Evolutionary conservation across 441 rosid species (phyloP), one percentile per base, ranked within the genome.

Genomic region (Gossypium schwendimanii): DNA sequence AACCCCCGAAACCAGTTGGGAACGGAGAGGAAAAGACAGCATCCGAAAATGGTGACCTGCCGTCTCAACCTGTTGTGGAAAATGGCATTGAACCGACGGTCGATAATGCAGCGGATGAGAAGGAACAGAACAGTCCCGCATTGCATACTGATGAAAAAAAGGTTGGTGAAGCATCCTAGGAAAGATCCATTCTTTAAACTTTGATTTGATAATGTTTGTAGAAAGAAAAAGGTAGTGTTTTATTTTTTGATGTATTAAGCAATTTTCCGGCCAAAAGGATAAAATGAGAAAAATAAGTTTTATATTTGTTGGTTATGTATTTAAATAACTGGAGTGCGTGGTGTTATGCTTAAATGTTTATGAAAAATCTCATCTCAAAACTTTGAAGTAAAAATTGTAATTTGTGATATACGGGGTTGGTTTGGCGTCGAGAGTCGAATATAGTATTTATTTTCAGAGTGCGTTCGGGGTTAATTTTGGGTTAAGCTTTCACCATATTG

Each of bases 11-110:
- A 85, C 76, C 83, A 15, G 74, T 75, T n/a, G 75, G 20, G 50
- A 72, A 68, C 4, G 80, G 73, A 9, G 77, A 81, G 54, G 97
- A 80, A 71, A 87, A 65, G 55, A 77, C 69, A 70, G 75, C 70
- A 72, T 70, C 83, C 1, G 89, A 80, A 70, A 85, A 90, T 12
- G 92, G 89, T 53, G 78, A 82, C 7, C 5, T 54, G 21, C 80
- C 1, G 33, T 4, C 83, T 0, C 71, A 26, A 6, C 82, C 83
- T 0, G 79, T 41, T 6, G 74, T 54, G 2, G 91, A 88, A 64
- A 84, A 84, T 62, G 89, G 84, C 69, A 83, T 78, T 52, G 63
- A 84, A n/a, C 70, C 87, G 0, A 75, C 60, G 45, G 76, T 31
- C 0, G 88, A 84, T 63, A 73, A 60, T 33, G 74, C 76, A 10